These are phyloP conservation scores for Syzygium jambos DNA, from an alignment of 345 rosid species.

Conservation along the genomic window DNA sequence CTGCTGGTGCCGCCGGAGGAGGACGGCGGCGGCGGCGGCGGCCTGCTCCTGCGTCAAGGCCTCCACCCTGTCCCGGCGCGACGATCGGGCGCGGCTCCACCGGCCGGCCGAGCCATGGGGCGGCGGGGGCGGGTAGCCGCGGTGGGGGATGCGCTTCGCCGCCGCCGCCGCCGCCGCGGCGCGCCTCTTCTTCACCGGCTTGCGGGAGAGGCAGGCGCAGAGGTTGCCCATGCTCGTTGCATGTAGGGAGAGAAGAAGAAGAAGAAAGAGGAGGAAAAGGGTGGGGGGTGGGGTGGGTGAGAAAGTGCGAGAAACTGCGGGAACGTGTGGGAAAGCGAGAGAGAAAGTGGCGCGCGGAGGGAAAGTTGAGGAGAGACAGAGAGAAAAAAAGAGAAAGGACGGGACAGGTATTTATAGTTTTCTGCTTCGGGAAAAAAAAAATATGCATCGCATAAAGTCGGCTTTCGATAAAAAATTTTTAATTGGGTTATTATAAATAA, in stretches of 20 bases:
- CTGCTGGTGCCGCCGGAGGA: conserved; percentile 56
- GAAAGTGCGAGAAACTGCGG: not conserved
- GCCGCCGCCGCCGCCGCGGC: conserved; percentile 4
- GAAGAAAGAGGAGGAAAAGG: not conserved
- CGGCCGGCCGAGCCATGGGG: conserved; percentile 22
- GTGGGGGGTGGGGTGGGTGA: not conserved
- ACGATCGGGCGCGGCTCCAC: conserved; percentile 57
- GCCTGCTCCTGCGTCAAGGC: conserved; percentile 63
- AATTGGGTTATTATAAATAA: not conserved
- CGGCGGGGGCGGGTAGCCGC: not conserved
- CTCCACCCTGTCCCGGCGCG: conserved; percentile 41
- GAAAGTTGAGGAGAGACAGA: not conserved
- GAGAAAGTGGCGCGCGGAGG: not conserved
- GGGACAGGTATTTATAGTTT: not conserved
- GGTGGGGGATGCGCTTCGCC: conserved; percentile 23
- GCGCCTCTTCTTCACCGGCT: conserved; percentile 32
- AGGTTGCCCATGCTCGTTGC: conserved; percentile 47
- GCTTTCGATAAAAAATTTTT: not conserved
- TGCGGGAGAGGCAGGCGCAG: conserved; percentile 49
- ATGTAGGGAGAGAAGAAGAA: not conserved
- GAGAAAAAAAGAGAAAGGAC: not conserved
- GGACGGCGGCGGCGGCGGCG: conserved; percentile 61
- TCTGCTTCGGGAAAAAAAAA: not conserved
- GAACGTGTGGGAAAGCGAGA: not conserved
- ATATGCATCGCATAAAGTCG: not conserved